Percentiles rank a stretch among this genome's conserved stretches.
Evolutionary conservation across 495 filamentous ascomycete species (phyloP).

Genomic region (Chaetomium fimeti): DNA sequence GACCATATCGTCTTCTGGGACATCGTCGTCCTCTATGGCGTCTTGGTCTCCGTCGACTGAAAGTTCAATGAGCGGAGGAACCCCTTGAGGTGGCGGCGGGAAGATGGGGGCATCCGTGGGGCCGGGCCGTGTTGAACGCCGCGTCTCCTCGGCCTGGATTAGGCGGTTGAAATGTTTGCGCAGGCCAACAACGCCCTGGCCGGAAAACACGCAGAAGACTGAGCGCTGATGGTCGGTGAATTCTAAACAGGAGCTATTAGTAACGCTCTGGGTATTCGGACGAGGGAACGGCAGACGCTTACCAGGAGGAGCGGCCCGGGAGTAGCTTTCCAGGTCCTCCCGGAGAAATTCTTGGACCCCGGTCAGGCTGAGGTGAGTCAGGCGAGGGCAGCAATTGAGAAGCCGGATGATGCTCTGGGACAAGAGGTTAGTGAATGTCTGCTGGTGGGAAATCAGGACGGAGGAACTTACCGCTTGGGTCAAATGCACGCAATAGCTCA

Average conservation of each 20-base stretch:
- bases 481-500: slow-evolving; percentile 89
- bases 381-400: slow-evolving; percentile 82
- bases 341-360: slow-evolving; percentile 83
- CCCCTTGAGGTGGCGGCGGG: slow-evolving; percentile 4
- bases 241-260: slow-evolving; percentile 54
- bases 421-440: slow-evolving; percentile 27
- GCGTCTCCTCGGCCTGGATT: slow-evolving; percentile 36
- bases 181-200: slow-evolving; percentile 73
- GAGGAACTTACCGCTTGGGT: slow-evolving; percentile 65
- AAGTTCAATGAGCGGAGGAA: slow-evolving; percentile 24
- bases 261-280: neutral
- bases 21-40: slow-evolving; percentile 45
- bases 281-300: slow-evolving; percentile 21
- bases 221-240: slow-evolving; percentile 94
- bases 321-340: slow-evolving; percentile 75
- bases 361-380: slow-evolving; percentile 94
- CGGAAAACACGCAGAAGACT: slow-evolving; percentile 97
- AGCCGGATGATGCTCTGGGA: slow-evolving; percentile 84
- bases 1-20: slow-evolving; percentile 45
- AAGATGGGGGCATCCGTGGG: slow-evolving; percentile 10
- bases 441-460: neutral
- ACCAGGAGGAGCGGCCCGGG: slow-evolving; percentile 79
- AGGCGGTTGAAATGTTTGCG: slow-evolving; percentile 70
- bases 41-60: slow-evolving; percentile 39
- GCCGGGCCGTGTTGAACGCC: neutral